Evolutionary conservation across 2,329 filamentous ascomycete species (phyloP).

Genomic region (Colletotrichum liriopes): DNA sequence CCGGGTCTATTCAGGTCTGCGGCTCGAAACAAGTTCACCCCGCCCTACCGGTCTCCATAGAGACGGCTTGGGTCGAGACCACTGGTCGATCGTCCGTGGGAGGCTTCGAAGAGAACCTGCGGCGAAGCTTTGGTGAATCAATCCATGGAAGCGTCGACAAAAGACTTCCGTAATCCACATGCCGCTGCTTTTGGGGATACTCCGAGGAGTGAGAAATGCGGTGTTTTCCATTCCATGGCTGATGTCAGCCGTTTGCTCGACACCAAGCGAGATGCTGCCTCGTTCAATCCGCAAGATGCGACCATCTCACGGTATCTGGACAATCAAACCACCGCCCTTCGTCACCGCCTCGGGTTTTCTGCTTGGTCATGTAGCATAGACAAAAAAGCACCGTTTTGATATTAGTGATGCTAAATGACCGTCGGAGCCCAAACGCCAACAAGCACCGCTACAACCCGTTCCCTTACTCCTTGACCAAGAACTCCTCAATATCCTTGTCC

Average conservation of each 20-base stretch:
- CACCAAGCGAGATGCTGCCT: not conserved
- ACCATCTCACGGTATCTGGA: not conserved
- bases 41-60: not conserved
- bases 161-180: not conserved
- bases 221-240: not conserved
- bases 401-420: slow-evolving; percentile 18
- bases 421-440: slow-evolving; percentile 19
- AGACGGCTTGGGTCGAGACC: not conserved
- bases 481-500: slow-evolving; percentile 83
- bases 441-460: not conserved
- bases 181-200: not conserved
- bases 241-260: not conserved
- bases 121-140: not conserved
- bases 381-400: slow-evolving; percentile 1
- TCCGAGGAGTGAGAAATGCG: too few relatives aligned
- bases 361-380: not conserved
- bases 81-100: not conserved
- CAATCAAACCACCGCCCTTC: too few relatives aligned
- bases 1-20: too few relatives aligned
- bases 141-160: not conserved
- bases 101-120: not conserved
- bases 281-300: not conserved
- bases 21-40: not conserved
- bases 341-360: not conserved
- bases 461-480: slow-evolving; percentile 60